Percentiles rank a stretch among this genome's conserved stretches.
These are phyloP conservation scores for Rhizopogon rudus DNA, from an alignment of 768 basidiomycete species.

Conservation along the genomic window DNA sequence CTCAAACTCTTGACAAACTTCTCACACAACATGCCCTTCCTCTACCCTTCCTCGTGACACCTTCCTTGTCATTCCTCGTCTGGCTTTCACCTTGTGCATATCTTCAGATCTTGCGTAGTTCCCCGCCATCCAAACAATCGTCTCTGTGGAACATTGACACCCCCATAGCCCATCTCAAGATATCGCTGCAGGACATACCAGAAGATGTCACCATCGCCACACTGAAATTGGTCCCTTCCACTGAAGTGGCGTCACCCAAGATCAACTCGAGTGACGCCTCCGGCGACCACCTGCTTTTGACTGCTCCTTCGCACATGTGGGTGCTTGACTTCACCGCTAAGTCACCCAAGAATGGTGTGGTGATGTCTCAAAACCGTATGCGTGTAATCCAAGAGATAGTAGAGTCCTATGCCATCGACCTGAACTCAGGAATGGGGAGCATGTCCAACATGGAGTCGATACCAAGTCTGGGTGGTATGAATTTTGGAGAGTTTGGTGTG, in stretches of 20 bases:
- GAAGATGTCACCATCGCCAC: conserved; percentile 55
- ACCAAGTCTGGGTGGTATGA: conserved; percentile 20
- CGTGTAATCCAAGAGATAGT: conserved; percentile 66
- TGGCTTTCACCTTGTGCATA: conserved; percentile 69
- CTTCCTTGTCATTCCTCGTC: conserved; percentile 68
- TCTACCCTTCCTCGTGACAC: conserved; percentile 63
- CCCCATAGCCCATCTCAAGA: conserved; percentile 42
- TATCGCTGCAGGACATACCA: conserved; percentile 33
- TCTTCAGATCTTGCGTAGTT: conserved; percentile 49
- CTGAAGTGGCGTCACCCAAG: conserved; percentile 10
- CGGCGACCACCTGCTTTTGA: conserved; percentile 21
- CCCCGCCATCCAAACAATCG: conserved; percentile 14
- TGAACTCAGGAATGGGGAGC: conserved; percentile 13
- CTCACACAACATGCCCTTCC: conserved; percentile 53
- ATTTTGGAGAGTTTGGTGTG: conserved; percentile 18
- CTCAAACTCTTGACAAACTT: conserved; percentile 61
- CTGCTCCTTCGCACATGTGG: conserved; percentile 41
- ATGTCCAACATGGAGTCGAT: conserved; percentile 21
- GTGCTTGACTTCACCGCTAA: conserved; percentile 66
- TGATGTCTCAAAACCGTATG: conserved; percentile 72
- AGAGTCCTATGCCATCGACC: conserved; percentile 20
- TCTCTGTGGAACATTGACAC: conserved; percentile 43
- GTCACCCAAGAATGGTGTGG: conserved; percentile 48
- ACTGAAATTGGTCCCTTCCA: conserved; percentile 34
- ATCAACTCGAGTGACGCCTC: conserved; percentile 10